These are phyloP conservation scores for Penicillium longicatenatum DNA, from an alignment of 495 filamentous ascomycete genomes.

Conservation along the genomic window DNA sequence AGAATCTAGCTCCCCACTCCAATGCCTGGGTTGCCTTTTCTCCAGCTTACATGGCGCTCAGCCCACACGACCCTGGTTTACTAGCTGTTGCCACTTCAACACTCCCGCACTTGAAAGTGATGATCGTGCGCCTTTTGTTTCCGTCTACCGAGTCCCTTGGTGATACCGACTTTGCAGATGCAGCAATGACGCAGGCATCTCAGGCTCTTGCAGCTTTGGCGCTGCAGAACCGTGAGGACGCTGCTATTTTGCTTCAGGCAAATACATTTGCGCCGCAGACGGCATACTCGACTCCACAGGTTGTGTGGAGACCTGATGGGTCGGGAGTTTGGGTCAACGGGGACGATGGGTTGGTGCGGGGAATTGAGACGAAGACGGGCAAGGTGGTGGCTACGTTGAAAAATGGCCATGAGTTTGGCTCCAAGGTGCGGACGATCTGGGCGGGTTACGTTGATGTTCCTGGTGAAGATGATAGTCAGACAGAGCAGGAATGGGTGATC, in stretches of 20 bases:
- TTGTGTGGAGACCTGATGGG: constrained; percentile 66
- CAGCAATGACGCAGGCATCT: constrained; percentile 45
- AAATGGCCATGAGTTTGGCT: constrained; percentile 58
- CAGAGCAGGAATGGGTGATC: constrained; percentile 57
- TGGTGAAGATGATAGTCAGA: constrained; percentile 23
- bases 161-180: constrained; percentile 12
- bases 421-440: constrained; percentile 68
- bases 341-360: constrained; percentile 67
- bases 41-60: constrained; percentile 58
- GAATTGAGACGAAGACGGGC: constrained; percentile 62
- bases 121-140: constrained; percentile 61
- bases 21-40: constrained; percentile 67
- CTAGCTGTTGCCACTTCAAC: constrained; percentile 64
- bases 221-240: constrained; percentile 58
- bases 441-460: constrained; percentile 52
- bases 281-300: constrained; percentile 64
- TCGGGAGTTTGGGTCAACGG: constrained; percentile 69
- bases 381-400: constrained; percentile 55
- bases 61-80: constrained; percentile 54
- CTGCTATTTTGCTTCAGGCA: constrained; percentile 59
- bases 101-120: constrained; percentile 65
- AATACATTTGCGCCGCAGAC: constrained; percentile 69
- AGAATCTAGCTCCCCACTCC: constrained; percentile 66
- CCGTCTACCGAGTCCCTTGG: constrained; percentile 31
- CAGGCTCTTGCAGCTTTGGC: constrained; percentile 51